Evolutionary conservation across 2,329 filamentous ascomycete genomes (phyloP).

Genomic region (Aspergillus calidoustus): DNA sequence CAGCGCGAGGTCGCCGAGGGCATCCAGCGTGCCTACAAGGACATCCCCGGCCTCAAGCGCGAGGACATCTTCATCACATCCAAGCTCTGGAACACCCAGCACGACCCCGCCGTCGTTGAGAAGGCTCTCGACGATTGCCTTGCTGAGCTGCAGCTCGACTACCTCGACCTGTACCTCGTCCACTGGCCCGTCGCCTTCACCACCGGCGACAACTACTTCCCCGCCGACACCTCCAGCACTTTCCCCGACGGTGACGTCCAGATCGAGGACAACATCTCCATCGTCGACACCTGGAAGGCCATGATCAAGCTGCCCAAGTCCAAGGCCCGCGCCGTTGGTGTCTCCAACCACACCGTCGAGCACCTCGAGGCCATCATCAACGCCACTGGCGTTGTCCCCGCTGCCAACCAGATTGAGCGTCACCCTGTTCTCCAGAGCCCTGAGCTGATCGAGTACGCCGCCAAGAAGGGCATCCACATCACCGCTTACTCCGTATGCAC

Average conservation of each 20-base stretch:
- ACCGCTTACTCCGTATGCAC: slow-evolving; percentile 64
- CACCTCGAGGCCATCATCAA: slow-evolving; percentile 59
- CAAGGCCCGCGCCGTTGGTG: slow-evolving; percentile 48
- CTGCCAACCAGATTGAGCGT: slow-evolving; percentile 71
- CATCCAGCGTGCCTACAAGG: slow-evolving; percentile 41
- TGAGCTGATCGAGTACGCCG: slow-evolving; percentile 61
- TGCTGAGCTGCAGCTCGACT: slow-evolving; percentile 57
- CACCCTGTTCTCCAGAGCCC: slow-evolving; percentile 70
- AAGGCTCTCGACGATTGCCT: slow-evolving; percentile 55
- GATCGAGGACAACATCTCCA: slow-evolving; percentile 51
- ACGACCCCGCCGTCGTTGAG: slow-evolving; percentile 57
- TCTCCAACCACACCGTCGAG: slow-evolving; percentile 47
- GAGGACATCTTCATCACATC: slow-evolving; percentile 55
- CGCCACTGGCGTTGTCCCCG: slow-evolving; percentile 61
- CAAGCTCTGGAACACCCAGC: slow-evolving; percentile 64
- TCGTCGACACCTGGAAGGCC: slow-evolving; percentile 51
- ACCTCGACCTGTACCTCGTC: slow-evolving; percentile 55
- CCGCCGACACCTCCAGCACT: slow-evolving; percentile 44
- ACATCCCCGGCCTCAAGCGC: slow-evolving; percentile 46
- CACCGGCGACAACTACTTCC: slow-evolving; percentile 51
- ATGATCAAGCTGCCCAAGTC: slow-evolving; percentile 49
- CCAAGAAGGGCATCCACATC: slow-evolving; percentile 62
- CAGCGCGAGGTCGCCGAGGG: slow-evolving; percentile 42
- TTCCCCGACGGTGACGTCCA: slow-evolving; percentile 44
- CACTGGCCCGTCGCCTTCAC: slow-evolving; percentile 54